phyloP scores from a whole-genome alignment of 495 filamentous ascomycete species.

The Penicillium desertorum region DNA sequence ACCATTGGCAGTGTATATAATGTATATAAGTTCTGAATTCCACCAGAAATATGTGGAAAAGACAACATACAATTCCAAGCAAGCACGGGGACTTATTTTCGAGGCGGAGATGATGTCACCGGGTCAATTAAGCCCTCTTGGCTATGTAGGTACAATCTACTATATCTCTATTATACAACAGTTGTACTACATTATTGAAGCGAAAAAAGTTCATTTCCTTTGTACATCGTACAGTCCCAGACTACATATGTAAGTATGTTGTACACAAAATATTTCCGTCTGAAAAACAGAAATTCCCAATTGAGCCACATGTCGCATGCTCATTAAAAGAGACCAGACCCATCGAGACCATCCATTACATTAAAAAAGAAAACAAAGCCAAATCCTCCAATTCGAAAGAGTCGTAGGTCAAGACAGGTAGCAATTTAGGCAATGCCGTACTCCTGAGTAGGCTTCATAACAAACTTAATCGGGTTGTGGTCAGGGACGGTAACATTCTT shows the following conservation, averaged over 20 bases:
- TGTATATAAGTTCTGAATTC: background rate
- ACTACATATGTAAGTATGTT: background rate
- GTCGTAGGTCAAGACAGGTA: background rate
- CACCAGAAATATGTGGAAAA: background rate
- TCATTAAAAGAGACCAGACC: background rate
- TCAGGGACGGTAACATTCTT: slow-evolving; percentile 12
- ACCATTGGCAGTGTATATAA: slow-evolving; percentile 6
- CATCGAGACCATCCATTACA: background rate
- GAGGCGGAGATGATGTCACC: slow-evolving; percentile 14
- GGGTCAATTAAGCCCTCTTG: background rate
- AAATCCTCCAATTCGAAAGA: background rate
- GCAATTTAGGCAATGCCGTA: slow-evolving; percentile 30
- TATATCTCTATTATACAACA: background rate
- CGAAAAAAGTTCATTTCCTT: background rate
- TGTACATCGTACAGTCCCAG: slow-evolving; percentile 9
- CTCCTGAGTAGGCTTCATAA: slow-evolving; percentile 26
- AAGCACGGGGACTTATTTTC: background rate
- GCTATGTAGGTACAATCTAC: background rate
- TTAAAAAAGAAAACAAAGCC: background rate
- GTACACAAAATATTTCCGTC: slow-evolving; percentile 3
- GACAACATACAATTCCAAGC: background rate
- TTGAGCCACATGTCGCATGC: background rate
- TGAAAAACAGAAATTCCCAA: background rate
- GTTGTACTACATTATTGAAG: background rate
- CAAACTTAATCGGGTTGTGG: slow-evolving; percentile 16